Percentiles rank a stretch among this genome's conserved stretches.
These are phyloP conservation scores for Marasmius oreades DNA, from an alignment of 1,284 basidiomycete species.

Conservation along the genomic window DNA sequence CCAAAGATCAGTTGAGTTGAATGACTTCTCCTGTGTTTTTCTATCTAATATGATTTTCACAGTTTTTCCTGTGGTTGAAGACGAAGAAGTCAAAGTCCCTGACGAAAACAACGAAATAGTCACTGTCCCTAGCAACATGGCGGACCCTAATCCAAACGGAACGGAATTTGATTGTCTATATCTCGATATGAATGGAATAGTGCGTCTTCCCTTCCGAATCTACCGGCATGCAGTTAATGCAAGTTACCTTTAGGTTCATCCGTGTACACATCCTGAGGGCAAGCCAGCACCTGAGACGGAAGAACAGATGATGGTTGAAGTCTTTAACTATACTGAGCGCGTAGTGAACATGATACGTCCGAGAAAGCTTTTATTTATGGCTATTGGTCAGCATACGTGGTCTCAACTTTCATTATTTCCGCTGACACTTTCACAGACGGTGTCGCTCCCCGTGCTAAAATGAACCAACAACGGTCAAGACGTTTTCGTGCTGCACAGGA, in stretches of 20 bases:
- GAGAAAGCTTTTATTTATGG: slow-evolving; percentile 95
- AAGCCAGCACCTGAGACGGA: slow-evolving; percentile 96
- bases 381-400: slow-evolving; percentile 65
- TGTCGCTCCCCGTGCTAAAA: slow-evolving; percentile 97
- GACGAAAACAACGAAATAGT: slow-evolving; percentile 68
- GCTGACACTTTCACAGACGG: slow-evolving; percentile 59
- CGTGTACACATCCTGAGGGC: slow-evolving; percentile 98
- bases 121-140: slow-evolving; percentile 81
- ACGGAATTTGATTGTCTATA: slow-evolving; percentile 96
- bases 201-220: slow-evolving; percentile 19
- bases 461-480: slow-evolving; percentile 98
- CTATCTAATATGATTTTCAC: not conserved
- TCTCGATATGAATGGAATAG: slow-evolving; percentile 91
- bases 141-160: slow-evolving; percentile 90
- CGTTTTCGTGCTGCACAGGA: slow-evolving; percentile 95
- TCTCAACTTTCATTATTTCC: not conserved
- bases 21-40: slow-evolving; percentile 4
- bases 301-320: slow-evolving; percentile 98
- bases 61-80: slow-evolving; percentile 83
- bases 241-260: slow-evolving; percentile 73
- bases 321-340: slow-evolving; percentile 96
- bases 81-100: slow-evolving; percentile 68
- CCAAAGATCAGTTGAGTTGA: slow-evolving; percentile 80
- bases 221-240: slow-evolving; percentile 2
- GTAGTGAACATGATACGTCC: slow-evolving; percentile 98